These are phyloP conservation scores for Chaetomium fimeti DNA, from an alignment of 495 filamentous ascomycete species.

Conservation along the genomic window DNA sequence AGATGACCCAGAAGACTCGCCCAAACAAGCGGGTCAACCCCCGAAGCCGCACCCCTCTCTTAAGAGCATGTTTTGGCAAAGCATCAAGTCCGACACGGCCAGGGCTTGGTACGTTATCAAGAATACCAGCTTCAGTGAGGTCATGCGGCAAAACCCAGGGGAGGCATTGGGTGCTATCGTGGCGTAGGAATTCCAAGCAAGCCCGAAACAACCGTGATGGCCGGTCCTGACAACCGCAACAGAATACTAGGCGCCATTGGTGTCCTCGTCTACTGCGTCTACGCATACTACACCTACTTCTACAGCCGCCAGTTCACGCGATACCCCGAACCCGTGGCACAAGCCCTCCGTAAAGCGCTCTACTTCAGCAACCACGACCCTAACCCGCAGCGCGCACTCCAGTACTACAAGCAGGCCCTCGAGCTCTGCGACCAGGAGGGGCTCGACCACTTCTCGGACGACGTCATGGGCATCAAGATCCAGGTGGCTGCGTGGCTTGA, in stretches of 20 bases:
- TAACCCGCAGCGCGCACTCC: slow-evolving; percentile 70
- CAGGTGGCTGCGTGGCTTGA: slow-evolving; percentile 76
- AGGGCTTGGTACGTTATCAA: slow-evolving; percentile 31
- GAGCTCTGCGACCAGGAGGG: slow-evolving; percentile 63
- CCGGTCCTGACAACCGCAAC: neutral
- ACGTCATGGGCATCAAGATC: slow-evolving; percentile 84
- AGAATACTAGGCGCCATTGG: slow-evolving; percentile 51
- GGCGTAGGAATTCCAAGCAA: slow-evolving; percentile 13
- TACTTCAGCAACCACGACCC: slow-evolving; percentile 77
- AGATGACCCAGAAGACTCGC: neutral
- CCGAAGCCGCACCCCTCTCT: slow-evolving; percentile 27
- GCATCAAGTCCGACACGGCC: slow-evolving; percentile 27
- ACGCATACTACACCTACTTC: slow-evolving; percentile 69
- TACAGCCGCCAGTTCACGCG: slow-evolving; percentile 54
- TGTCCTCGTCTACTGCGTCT: slow-evolving; percentile 55
- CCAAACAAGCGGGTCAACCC: slow-evolving; percentile 24
- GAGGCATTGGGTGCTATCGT: slow-evolving; percentile 42
- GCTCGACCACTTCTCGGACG: slow-evolving; percentile 85
- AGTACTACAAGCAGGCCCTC: slow-evolving; percentile 77
- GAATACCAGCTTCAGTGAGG: slow-evolving; percentile 33
- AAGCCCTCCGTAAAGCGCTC: slow-evolving; percentile 76
- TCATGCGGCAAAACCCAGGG: slow-evolving; percentile 42
- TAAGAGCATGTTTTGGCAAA: slow-evolving; percentile 17
- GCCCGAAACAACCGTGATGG: neutral
- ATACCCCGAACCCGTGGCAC: slow-evolving; percentile 77